Base-by-base conservation (phyloP, 1,139 yeast species). In the Pichia sp. region DNA sequence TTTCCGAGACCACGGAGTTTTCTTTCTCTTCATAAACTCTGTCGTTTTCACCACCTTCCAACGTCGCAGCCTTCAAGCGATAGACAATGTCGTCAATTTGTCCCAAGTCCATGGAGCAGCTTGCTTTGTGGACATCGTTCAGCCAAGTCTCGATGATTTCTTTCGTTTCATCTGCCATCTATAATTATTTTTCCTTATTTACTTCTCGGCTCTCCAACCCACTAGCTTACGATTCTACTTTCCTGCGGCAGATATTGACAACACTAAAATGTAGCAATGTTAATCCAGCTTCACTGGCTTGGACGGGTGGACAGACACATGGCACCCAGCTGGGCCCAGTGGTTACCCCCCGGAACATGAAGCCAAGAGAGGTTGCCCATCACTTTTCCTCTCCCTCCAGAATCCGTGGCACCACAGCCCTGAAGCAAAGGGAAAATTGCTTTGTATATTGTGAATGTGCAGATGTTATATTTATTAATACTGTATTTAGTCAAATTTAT, bases 71-170 rank as follows among this genome's bases (percentile, higher is more conserved):
- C 7, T 44, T 16, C 23, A 44, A 16, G 4, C 45, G 26, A 10
- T 32, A 50, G 6, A 31, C 31, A 19, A 53, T 36, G 8, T 41
- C 29, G 8, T 53, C 50, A 19, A 53, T 36, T 13, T 49, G 48
- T 2, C 42, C 49, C 10, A 50, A 13, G n/a, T 42, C 16, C n/a
- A 50, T 31, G 13, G 34, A 23, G 29, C 6, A 4, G 16, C 11
- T 8, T 42, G 15, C 34, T 7, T 29, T 15, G n/a, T 38, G 16
- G 2, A 49, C 52, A 32, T 44, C 50, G 8, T 32, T 45, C 10
- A 42, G 13, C 54, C 54, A 52, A 11, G 13, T 15, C 10, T 48
- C 49, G 19, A 52, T 47, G 2, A 43, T 6, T 8, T 34, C 11
- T n/a, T 16, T 23, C 29, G 31, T 41, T 7, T 47, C 54, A 6